Percentiles rank a stretch among this genome's conserved stretches.
These are phyloP conservation scores for Silene latifolia DNA, from an alignment of 148 eudicot genomes.

Conservation along the genomic window DNA sequence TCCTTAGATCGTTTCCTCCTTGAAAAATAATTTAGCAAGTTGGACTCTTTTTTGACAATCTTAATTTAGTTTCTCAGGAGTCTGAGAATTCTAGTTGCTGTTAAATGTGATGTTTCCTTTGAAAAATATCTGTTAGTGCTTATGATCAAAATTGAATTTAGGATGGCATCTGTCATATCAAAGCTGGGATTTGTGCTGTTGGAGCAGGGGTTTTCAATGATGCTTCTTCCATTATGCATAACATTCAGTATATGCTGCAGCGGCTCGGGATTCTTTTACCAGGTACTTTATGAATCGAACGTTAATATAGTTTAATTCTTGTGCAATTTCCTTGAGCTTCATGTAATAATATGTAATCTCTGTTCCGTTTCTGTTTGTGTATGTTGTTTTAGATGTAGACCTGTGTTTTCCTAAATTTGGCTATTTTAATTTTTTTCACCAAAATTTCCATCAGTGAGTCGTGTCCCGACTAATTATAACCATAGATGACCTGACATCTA, in stretches of 20 bases:
- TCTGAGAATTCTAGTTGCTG: slow-evolving; percentile 4
- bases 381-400: neutral
- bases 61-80: neutral
- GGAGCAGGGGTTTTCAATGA: slow-evolving; percentile 84
- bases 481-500: neutral
- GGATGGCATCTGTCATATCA: slow-evolving; percentile 91
- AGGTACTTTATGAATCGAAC: slow-evolving; percentile 43
- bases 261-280: slow-evolving; percentile 83
- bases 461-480: neutral
- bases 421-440: neutral
- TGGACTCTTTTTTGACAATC: neutral
- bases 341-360: neutral
- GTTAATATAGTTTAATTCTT: neutral
- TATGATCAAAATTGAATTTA: slow-evolving; percentile 34
- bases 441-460: neutral
- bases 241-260: slow-evolving; percentile 77
- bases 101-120: neutral
- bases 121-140: slow-evolving; percentile 1
- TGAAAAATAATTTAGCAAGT: neutral
- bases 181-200: slow-evolving; percentile 92
- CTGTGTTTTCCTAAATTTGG: neutral
- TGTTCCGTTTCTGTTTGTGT: neutral
- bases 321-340: neutral
- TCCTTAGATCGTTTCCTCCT: neutral
- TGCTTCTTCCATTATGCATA: slow-evolving; percentile 71